Conservation (phyloP, 352 stramenopile genomes). For the Ophiocytium majus region DNA sequence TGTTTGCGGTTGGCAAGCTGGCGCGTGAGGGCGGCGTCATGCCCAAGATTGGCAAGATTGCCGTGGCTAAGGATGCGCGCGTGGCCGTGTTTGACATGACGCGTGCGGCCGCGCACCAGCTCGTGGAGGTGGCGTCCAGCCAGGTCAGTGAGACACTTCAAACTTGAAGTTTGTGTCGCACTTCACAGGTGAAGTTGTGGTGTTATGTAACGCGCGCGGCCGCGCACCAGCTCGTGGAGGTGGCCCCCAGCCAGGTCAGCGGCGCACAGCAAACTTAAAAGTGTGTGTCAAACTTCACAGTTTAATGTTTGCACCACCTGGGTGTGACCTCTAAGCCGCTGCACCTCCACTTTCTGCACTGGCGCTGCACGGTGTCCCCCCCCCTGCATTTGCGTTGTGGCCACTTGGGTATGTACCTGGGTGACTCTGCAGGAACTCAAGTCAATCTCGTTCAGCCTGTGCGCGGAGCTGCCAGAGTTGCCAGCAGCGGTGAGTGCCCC, state of each 20-base stretch:
- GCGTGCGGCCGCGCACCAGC: conserved; percentile 26
- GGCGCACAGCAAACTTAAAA: no score
- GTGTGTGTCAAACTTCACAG: no score
- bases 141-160: background rate
- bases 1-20: conserved; percentile 54
- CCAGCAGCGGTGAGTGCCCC: conserved; percentile 20
- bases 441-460: conserved; percentile 44
- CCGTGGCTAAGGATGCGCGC: conserved; percentile 34
- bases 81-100: conserved; percentile 51
- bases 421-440: conserved; percentile 41
- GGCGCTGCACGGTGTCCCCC: no score
- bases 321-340: no score
- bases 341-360: no score
- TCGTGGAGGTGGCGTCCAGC: background rate
- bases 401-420: no score
- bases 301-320: no score
- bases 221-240: conserved; percentile 30
- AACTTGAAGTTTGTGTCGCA: no score
- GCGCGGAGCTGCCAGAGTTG: conserved; percentile 33
- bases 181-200: no score
- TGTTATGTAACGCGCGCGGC: conserved; percentile 41
- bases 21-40: background rate
- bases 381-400: no score
- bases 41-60: conserved; percentile 46
- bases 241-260: background rate